Evolutionary conservation across 805 yeast genomes (phyloP).

Genomic region (Pichia eremophila): DNA sequence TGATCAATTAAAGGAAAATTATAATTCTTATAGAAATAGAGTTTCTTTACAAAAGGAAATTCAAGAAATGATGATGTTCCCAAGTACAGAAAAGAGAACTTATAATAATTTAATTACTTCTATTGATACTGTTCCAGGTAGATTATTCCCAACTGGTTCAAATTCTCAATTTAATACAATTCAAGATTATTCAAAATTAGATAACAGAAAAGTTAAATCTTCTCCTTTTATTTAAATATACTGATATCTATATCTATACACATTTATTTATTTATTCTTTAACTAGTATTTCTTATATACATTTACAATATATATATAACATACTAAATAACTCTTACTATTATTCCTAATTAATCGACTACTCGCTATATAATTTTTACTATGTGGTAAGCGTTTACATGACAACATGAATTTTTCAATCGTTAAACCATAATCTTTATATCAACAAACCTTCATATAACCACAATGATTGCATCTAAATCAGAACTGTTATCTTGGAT

Average conservation of each 20-base stretch:
- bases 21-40: constrained; percentile 15
- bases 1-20: constrained; percentile 16
- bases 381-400: no score
- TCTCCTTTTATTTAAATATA: constrained; percentile 15
- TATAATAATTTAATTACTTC: constrained; percentile 14
- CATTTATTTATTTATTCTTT: not conserved
- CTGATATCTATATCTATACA: not conserved
- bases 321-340: no score
- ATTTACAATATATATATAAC: no score
- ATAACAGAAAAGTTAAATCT: constrained; percentile 24
- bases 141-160: constrained; percentile 20
- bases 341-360: no score
- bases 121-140: constrained; percentile 26
- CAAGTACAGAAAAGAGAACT: constrained; percentile 10
- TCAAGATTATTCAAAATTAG: constrained; percentile 20
- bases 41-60: constrained; percentile 16
- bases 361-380: no score
- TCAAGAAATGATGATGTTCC: constrained; percentile 14
- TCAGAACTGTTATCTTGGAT: constrained; percentile 81
- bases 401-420: no score
- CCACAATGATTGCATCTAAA: constrained; percentile 60
- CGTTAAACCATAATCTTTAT: no score
- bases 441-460: constrained; percentile 8
- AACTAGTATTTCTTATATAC: no score
- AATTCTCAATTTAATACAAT: constrained; percentile 21